Evolutionary conservation across 495 filamentous ascomycete genomes (phyloP), one percentile per base, ranked within the genome.

Genomic region (Lophiotrema nucula): DNA sequence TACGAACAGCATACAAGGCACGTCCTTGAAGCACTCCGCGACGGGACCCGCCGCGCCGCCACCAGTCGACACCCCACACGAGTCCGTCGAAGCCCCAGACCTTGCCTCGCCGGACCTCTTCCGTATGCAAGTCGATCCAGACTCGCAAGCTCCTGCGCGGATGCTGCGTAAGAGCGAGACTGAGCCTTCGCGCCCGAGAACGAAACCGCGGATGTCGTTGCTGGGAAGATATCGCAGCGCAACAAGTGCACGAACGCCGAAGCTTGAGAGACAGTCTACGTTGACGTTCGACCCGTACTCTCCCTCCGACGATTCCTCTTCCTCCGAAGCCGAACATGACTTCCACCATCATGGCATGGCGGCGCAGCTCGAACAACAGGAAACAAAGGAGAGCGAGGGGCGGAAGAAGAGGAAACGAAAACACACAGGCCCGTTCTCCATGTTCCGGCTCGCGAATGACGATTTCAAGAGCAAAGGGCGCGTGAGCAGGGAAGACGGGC

Each of bases 401-500:
- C 15, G 11, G 12, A 16, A 1, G 8, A 41, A 43, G 25, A 27
- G 25, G 19, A 56, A 16, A 41, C 28, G 44, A 10, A 49, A 50
- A 10, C 38, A 22, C 22, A 15, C n/a, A 12, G 45, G 55, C 10
- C 49, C 64, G 1, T 69, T 65, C 53, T 64, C 67, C 11, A 48
- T 60, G 22, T 75, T 90, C 63, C 69, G 69, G 38, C 74, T 90
- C 26, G 76, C 71, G n/a, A 84, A 89, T 62, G 76, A 86, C 1
- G 68, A 86, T 24, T 88, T 83, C 70, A 76, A 68, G 16, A 86
- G 83, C 1, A 80, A 77, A 28, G 87, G 86, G n/a, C 80, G 74
- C 42, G 77, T 90, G 12, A 83, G 79, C 0, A 84, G 81, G 67
- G 76, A 69, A n/a, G 88, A 89, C 66, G 88, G 87, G 5, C 77